Percentiles rank a stretch among this genome's conserved stretches.
Evolutionary conservation across 192 early-diverging fungal genomes (phyloP).

Genomic region (Spinellus fusiger): DNA sequence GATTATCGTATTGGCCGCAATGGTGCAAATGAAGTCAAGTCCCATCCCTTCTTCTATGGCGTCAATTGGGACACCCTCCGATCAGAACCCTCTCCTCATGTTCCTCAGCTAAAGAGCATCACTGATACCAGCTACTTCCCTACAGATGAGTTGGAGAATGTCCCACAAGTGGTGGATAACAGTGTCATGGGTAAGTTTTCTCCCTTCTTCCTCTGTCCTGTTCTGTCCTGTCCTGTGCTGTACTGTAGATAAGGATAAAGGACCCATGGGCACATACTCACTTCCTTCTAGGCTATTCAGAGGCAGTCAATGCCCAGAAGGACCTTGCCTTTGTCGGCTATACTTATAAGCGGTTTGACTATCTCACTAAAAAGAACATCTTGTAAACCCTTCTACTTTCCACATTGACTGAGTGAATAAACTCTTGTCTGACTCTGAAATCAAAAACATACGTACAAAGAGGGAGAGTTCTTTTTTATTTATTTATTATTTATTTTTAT

Average conservation of each 20-base stretch:
- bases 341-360: constrained; percentile 93
- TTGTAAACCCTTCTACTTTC: constrained; percentile 11
- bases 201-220: too few species aligned
- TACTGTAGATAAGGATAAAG: background rate
- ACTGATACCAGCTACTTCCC: constrained; percentile 99
- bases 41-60: constrained; percentile 92
- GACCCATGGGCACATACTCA: background rate
- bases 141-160: constrained; percentile 83
- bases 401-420: background rate
- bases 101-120: constrained; percentile 86
- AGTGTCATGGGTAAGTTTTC: constrained; percentile 15
- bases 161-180: constrained; percentile 40
- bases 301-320: constrained; percentile 55
- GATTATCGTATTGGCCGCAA: constrained; percentile 82
- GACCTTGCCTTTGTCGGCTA: constrained; percentile 99
- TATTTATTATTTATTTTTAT: background rate
- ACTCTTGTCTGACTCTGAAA: background rate
- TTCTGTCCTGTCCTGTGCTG: background rate
- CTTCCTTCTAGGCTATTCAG: constrained; percentile 6
- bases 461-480: background rate
- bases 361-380: constrained; percentile 65
- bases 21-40: constrained; percentile 76
- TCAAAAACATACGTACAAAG: background rate
- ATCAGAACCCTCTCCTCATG: constrained; percentile 78
- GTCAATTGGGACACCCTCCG: constrained; percentile 90